phyloP scores from a whole-genome alignment of 2,329 filamentous ascomycete species.

The Herpotrichia juniperi region DNA sequence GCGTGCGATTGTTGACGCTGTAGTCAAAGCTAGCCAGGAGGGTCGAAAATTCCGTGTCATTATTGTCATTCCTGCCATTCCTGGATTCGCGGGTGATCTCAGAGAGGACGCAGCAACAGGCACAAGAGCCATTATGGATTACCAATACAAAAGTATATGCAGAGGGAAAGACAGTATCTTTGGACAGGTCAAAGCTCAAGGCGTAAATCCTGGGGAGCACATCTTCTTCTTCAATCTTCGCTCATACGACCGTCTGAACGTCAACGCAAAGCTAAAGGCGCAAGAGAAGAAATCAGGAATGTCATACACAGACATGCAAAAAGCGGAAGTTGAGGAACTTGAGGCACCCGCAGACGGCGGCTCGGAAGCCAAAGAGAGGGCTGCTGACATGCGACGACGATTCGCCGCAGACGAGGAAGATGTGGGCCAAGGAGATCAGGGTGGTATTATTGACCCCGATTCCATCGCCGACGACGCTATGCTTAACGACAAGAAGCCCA shows the following conservation, averaged over 20 bases:
- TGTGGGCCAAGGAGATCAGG: conserved; percentile 45
- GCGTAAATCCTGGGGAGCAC: conserved; percentile 77
- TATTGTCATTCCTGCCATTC: conserved; percentile 86
- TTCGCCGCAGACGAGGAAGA: conserved; percentile 52
- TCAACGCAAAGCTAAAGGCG: conserved; percentile 73
- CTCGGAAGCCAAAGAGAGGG: conserved; percentile 49
- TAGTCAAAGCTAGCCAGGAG: conserved; percentile 80
- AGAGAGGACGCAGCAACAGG: conserved; percentile 81
- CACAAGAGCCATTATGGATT: conserved; percentile 94
- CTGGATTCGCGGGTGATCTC: conserved; percentile 92
- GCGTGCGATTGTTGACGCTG: conserved; percentile 86
- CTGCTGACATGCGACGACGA: conserved; percentile 52
- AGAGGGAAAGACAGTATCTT: conserved; percentile 92
- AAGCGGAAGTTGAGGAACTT: conserved; percentile 86
- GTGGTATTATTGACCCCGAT: conserved; percentile 61
- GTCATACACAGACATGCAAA: conserved; percentile 83
- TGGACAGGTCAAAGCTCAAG: conserved; percentile 73
- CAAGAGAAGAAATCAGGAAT: conserved; percentile 83
- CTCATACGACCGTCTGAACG: conserved; percentile 90
- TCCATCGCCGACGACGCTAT: conserved; percentile 81
- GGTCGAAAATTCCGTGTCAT: conserved; percentile 89
- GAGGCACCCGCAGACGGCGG: conserved; percentile 59
- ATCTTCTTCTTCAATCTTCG: conserved; percentile 95
- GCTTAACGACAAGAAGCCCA: conserved; percentile 68
- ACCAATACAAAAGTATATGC: conserved; percentile 95